Evolutionary conservation across 2,329 filamentous ascomycete genomes (phyloP).

Genomic region (Venturia nashicola): DNA sequence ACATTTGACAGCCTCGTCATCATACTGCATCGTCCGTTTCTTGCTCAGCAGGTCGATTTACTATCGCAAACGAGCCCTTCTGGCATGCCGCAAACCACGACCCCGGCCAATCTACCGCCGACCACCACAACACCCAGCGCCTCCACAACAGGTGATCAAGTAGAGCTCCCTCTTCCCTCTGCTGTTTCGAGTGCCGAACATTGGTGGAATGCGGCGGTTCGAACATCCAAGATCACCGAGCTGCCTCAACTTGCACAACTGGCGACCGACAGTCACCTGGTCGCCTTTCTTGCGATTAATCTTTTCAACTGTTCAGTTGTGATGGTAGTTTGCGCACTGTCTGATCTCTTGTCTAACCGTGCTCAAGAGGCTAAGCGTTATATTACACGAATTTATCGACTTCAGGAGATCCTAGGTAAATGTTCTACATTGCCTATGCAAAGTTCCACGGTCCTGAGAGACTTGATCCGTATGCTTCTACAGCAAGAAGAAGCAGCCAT

Average conservation of each 20-base stretch:
- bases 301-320: conserved; percentile 34
- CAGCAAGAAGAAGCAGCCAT: neutral
- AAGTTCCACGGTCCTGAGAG: conserved; percentile 17
- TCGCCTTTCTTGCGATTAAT: conserved; percentile 33
- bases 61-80: conserved; percentile 13
- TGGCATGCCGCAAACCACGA: neutral
- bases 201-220: conserved; percentile 27
- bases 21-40: conserved; percentile 30
- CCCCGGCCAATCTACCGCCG: neutral
- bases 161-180: conserved; percentile 10
- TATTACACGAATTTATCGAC: conserved; percentile 29
- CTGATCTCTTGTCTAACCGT: conserved; percentile 29
- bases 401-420: conserved; percentile 26
- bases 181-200: conserved; percentile 18
- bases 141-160: neutral
- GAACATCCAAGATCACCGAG: conserved; percentile 26
- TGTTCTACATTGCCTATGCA: conserved; percentile 25
- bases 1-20: conserved; percentile 33
- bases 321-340: conserved; percentile 29
- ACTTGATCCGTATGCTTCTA: conserved; percentile 10
- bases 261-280: conserved; percentile 30
- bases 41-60: conserved; percentile 25
- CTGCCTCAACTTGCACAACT: conserved; percentile 23
- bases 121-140: neutral
- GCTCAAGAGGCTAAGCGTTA: conserved; percentile 32